A percentile compares a stretch with the other conserved stretches of the same genome.
Evolutionary conservation across 2,329 filamentous ascomycete genomes (phyloP).

Genomic region (Tothia fuscella): DNA sequence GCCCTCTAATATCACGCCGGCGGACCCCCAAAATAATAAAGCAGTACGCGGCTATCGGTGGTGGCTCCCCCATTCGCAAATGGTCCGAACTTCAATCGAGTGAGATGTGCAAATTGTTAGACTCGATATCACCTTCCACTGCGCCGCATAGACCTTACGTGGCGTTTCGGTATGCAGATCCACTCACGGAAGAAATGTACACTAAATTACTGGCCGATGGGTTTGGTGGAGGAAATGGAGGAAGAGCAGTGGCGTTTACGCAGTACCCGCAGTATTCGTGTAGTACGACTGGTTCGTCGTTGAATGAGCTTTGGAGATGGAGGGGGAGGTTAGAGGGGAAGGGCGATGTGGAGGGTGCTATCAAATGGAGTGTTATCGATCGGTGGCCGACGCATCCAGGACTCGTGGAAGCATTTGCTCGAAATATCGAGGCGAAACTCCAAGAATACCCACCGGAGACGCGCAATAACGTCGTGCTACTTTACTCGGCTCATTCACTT

Average conservation of each 20-base stretch:
- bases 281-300: slow-evolving; percentile 87
- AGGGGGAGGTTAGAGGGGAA: slow-evolving; percentile 77
- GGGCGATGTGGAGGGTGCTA: slow-evolving; percentile 52
- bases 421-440: slow-evolving; percentile 80
- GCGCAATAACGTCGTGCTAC: slow-evolving; percentile 66
- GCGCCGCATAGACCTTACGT: slow-evolving; percentile 97
- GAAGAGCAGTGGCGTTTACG: slow-evolving; percentile 89
- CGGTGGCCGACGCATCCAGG: slow-evolving; percentile 90
- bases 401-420: slow-evolving; percentile 80
- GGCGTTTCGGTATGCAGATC: slow-evolving; percentile 88
- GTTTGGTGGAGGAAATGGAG: slow-evolving; percentile 80
- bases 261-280: slow-evolving; percentile 99
- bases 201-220: slow-evolving; percentile 70
- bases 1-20: slow-evolving; percentile 71
- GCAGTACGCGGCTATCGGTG: slow-evolving; percentile 90
- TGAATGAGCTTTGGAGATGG: slow-evolving; percentile 99
- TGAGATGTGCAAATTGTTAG: slow-evolving; percentile 96
- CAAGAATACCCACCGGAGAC: slow-evolving; percentile 72
- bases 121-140: slow-evolving; percentile 80
- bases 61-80: slow-evolving; percentile 93
- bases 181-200: slow-evolving; percentile 92
- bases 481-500: slow-evolving; percentile 92
- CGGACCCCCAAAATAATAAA: slow-evolving; percentile 94
- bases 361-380: slow-evolving; percentile 96
- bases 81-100: slow-evolving; percentile 92